Evolutionary conservation across 306 rosid species (phyloP).

Genomic region (Ziziphus jujuba): DNA sequence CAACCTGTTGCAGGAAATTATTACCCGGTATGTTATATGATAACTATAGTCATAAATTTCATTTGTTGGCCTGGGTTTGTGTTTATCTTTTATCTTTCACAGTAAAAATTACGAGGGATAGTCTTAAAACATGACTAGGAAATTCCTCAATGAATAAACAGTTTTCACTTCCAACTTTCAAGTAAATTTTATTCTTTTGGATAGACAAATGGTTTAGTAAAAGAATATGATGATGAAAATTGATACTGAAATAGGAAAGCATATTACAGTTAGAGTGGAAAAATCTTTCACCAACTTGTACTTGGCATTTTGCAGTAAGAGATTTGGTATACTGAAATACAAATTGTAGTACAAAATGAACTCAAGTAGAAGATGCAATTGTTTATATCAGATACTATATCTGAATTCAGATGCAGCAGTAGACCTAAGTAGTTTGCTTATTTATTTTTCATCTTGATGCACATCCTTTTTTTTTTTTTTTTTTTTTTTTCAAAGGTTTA

Average conservation of each 20-base stretch:
- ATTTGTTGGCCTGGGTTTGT: not conserved
- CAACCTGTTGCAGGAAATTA: conserved; percentile 95
- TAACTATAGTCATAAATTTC: not conserved
- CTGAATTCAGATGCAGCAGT: too few species aligned
- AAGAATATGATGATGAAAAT: too few species aligned
- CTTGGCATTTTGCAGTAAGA: not conserved
- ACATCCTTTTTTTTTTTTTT: too few species aligned
- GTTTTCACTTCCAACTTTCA: not conserved
- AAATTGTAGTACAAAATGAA: not conserved
- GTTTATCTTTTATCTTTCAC: not conserved
- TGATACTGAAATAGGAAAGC: not conserved
- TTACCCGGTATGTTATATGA: conserved; percentile 63
- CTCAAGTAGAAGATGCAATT: not conserved
- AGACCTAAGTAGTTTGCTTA: too few species aligned
- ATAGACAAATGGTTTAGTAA: too few species aligned
- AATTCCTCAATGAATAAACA: not conserved
- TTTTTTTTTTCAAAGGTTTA: not conserved
- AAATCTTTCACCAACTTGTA: not conserved
- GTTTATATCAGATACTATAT: too few species aligned
- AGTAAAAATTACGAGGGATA: not conserved
- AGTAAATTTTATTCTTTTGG: too few species aligned
- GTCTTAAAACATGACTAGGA: not conserved
- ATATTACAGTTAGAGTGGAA: not conserved
- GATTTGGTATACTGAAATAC: not conserved
- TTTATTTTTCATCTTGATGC: too few species aligned